Percentiles rank a stretch among this genome's conserved stretches.
Conservation (phyloP, 202 grass and related monocot genomes). For the Dendrocalamus latiflorus region DNA sequence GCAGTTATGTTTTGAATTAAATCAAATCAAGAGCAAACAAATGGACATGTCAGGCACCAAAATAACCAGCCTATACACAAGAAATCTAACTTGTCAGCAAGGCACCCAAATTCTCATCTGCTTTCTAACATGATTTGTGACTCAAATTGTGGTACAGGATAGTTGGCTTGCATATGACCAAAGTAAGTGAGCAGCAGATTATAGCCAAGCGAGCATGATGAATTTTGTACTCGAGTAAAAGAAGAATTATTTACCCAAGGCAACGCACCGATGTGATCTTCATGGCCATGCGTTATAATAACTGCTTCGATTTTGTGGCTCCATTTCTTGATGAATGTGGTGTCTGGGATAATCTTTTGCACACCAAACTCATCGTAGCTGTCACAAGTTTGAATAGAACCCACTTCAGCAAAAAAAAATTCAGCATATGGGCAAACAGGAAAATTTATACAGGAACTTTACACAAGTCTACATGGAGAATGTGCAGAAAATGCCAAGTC, state of each 20-base stretch:
- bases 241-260: conserved; percentile 93
- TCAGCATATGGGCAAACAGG: not conserved
- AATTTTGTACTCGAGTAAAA: conserved; percentile 28
- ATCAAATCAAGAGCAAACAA: not conserved
- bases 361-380: too few relatives aligned
- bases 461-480: conserved; percentile 4
- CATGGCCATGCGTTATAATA: conserved; percentile 96
- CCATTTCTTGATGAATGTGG: too few relatives aligned
- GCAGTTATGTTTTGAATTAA: not conserved
- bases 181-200: not conserved
- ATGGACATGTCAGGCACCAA: not conserved
- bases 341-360: too few relatives aligned
- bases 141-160: not conserved
- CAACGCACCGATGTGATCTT: conserved; percentile 99
- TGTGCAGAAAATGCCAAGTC: not conserved
- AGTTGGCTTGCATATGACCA: not conserved
- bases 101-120: not conserved
- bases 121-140: not conserved
- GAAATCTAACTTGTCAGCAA: not conserved
- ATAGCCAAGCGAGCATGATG: conserved; percentile 3
- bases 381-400: conserved; percentile 22
- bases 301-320: conserved; percentile 99
- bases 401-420: conserved; percentile 6
- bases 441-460: not conserved
- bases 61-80: conserved; percentile 11